Evolutionary conservation across 768 basidiomycete species (phyloP).

Genomic region (Lepiota venenata): DNA sequence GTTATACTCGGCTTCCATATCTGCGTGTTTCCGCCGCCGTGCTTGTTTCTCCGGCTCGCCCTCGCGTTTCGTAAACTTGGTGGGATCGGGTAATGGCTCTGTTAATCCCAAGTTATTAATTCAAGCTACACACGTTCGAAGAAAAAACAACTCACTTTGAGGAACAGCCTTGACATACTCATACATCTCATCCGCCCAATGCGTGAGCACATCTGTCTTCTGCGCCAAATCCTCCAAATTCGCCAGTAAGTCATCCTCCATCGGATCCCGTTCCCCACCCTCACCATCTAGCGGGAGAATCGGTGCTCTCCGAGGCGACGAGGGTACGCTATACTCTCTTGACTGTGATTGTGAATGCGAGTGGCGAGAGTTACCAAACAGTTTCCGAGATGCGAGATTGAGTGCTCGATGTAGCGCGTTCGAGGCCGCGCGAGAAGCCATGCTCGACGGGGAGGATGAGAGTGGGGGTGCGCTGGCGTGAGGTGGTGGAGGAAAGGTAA

Average conservation of each 20-base stretch:
- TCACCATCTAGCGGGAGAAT: conserved; percentile 42
- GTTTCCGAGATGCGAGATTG: conserved; percentile 77
- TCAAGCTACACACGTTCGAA: conserved; percentile 1
- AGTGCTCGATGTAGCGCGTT: conserved; percentile 79
- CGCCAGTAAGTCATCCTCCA: conserved; percentile 82
- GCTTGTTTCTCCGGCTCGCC: conserved; percentile 75
- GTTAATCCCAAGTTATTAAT: conserved; percentile 10
- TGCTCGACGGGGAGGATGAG: conserved; percentile 62
- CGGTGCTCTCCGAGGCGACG: conserved; percentile 56
- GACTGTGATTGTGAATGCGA: conserved; percentile 31
- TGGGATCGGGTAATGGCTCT: conserved; percentile 83
- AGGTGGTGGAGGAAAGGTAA: conserved; percentile 70
- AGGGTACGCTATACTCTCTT: conserved; percentile 30
- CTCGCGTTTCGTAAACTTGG: conserved; percentile 66
- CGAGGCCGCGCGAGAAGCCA: conserved; percentile 59
- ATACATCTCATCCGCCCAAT: conserved; percentile 95
- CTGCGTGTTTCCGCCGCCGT: conserved; percentile 63
- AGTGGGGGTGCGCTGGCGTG: conserved; percentile 52
- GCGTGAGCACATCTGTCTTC: conserved; percentile 91
- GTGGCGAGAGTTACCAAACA: conserved; percentile 54
- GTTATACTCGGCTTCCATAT: conserved; percentile 77
- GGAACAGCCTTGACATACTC: conserved; percentile 83
- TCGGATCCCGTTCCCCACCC: conserved; percentile 52
- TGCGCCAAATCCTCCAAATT: conserved; percentile 87
- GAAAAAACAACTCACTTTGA: conserved; percentile 55